These are phyloP conservation scores for Cicer yamashitae DNA, from an alignment of 306 rosid genomes.

Conservation along the genomic window DNA sequence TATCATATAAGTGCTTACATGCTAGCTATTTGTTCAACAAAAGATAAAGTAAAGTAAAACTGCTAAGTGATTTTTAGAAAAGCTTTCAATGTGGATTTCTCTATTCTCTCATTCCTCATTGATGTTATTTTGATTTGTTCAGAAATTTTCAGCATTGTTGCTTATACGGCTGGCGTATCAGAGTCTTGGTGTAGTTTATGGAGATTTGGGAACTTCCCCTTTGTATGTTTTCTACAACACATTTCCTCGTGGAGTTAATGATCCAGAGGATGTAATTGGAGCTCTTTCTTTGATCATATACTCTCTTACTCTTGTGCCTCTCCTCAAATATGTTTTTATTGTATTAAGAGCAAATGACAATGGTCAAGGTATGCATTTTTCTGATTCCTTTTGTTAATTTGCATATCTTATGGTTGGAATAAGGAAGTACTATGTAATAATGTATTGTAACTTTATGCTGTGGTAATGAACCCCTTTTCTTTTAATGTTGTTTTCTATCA, in stretches of 20 bases:
- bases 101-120: conserved; percentile 30
- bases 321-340: conserved; percentile 82
- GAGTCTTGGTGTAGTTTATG: conserved; percentile 96
- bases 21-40: too few species aligned
- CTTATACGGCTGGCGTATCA: conserved; percentile 90
- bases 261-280: conserved; percentile 81
- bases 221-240: conserved; percentile 92
- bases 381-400: conserved; percentile 19
- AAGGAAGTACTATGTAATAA: not conserved
- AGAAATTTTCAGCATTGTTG: conserved; percentile 80
- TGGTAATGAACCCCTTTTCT: conserved; percentile 5
- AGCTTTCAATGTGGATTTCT: too few species aligned
- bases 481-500: conserved; percentile 12
- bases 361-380: conserved; percentile 85
- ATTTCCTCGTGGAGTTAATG: conserved; percentile 65
- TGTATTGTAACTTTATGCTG: not conserved
- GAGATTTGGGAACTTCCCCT: conserved; percentile 98
- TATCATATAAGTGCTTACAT: too few species aligned
- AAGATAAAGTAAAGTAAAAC: too few species aligned
- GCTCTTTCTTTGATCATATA: conserved; percentile 95
- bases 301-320: conserved; percentile 91
- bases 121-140: conserved; percentile 46
- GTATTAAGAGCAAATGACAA: conserved; percentile 93
- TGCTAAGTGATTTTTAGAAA: too few species aligned
- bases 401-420: conserved; percentile 23